Percentiles rank a stretch among this genome's conserved stretches.
Evolutionary conservation across 2,329 filamentous ascomycete species (phyloP).

Genomic region (Chaetomium strumarium): DNA sequence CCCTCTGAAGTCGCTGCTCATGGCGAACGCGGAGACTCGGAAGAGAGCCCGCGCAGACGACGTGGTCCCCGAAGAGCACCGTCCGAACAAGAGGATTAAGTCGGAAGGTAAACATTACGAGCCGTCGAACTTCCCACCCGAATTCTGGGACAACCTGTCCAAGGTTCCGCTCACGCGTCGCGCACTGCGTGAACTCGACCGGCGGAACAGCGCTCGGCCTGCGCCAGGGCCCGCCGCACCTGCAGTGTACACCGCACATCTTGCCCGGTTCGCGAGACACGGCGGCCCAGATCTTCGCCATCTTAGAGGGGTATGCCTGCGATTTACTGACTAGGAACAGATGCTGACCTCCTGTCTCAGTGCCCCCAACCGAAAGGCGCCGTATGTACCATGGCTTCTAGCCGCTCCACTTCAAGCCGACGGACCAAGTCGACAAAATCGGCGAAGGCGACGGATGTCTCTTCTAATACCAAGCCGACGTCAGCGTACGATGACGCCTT

Average conservation of each 20-base stretch:
- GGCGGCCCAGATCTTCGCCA: slow-evolving; percentile 32
- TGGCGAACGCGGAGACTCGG: too few species aligned
- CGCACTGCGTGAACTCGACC: slow-evolving; percentile 20
- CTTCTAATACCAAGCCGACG: slow-evolving; percentile 12
- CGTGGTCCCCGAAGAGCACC: slow-evolving; percentile 3
- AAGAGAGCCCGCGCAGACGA: slow-evolving; percentile 16
- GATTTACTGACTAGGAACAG: slow-evolving; percentile 11
- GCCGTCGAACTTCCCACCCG: slow-evolving; percentile 6
- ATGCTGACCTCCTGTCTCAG: slow-evolving; percentile 14
- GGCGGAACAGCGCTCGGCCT: slow-evolving; percentile 15
- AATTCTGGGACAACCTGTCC: slow-evolving; percentile 17
- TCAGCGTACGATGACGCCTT: slow-evolving; percentile 26
- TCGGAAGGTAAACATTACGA: neutral
- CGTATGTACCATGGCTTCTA: slow-evolving; percentile 21
- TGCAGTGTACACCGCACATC: slow-evolving; percentile 14
- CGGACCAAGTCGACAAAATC: too few species aligned
- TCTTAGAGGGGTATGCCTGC: slow-evolving; percentile 29
- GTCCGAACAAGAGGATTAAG: slow-evolving; percentile 3
- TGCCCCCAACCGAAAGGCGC: slow-evolving; percentile 20
- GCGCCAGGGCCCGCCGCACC: slow-evolving; percentile 6
- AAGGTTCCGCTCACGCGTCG: slow-evolving; percentile 15
- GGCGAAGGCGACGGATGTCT: neutral
- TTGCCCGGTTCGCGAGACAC: slow-evolving; percentile 27
- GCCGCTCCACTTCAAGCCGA: slow-evolving; percentile 8
- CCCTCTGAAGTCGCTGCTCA: too few species aligned